A percentile compares a stretch with the other conserved stretches of the same genome.
Evolutionary conservation across 2,329 filamentous ascomycete species (phyloP).

Genomic region (Talaromyces rugulosus): DNA sequence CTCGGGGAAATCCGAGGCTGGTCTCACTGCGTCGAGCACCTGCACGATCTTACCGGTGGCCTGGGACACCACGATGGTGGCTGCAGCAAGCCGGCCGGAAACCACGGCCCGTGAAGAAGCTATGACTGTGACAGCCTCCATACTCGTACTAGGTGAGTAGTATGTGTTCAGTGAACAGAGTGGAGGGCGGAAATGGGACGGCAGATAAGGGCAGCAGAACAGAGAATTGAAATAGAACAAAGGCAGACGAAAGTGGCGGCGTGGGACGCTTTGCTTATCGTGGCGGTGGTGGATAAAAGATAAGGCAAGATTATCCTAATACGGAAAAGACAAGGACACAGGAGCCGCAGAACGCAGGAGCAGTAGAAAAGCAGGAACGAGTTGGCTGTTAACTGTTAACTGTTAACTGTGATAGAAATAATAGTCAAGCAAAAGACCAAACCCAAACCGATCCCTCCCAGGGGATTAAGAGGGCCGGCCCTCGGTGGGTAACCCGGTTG

Average conservation of each 20-base stretch:
- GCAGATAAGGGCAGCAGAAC: background rate
- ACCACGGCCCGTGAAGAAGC: conserved; percentile 81
- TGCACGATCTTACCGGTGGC: conserved; percentile 78
- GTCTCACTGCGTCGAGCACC: conserved; percentile 70
- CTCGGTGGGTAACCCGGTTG: background rate
- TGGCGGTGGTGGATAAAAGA: conserved; percentile 1
- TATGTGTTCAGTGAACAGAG: background rate
- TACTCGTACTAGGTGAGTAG: background rate
- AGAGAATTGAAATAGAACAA: background rate
- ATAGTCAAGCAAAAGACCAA: no score
- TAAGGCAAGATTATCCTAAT: conserved; percentile 3
- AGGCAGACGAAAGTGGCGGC: background rate
- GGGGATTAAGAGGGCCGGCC: background rate
- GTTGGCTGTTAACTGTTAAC: background rate
- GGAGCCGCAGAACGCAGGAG: background rate
- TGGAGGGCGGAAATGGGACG: background rate
- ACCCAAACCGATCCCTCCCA: background rate
- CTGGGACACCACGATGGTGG: conserved; percentile 75
- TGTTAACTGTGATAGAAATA: background rate
- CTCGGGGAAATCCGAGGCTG: conserved; percentile 66
- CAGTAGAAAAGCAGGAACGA: background rate
- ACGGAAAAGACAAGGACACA: background rate
- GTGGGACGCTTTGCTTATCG: conserved; percentile 1
- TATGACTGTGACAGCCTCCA: conserved; percentile 51
- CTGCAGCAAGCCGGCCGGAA: conserved; percentile 70